Evolutionary conservation across 2,329 filamentous ascomycete genomes (phyloP), one percentile per base, ranked within the genome.

Genomic region (Phaeosphaeriaceae sp.): DNA sequence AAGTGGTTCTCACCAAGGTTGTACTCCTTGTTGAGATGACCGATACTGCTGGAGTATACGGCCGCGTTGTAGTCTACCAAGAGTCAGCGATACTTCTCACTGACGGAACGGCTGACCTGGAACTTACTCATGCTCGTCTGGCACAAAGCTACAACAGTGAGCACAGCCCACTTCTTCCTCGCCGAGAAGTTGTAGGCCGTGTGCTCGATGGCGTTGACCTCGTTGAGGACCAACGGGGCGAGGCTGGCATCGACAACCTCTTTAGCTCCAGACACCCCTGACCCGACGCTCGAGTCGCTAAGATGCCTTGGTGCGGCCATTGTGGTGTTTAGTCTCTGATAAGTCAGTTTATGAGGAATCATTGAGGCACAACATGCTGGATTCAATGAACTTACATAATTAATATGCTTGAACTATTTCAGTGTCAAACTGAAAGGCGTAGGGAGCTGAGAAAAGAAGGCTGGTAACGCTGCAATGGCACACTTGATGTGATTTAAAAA

Each of bases 11-110:
- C 33, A 17, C 51, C 48, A 38, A 61, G 49, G 44, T 74, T 59
- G 63, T 88, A 93, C 52, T 90, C 79, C 26, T 85, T 75, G 0
- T 83, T 75, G 23, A 83, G 76, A 15, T 74, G 76, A 44, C 51
- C 62, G 29, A 82, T 75, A 1, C 76, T 80, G 50, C 82, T 83
- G 32, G 79, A 77, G 60, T 81, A 83, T 9, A 83, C 72, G 9
- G 77, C 79, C 0, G 81, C 79, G 64, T 83, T 83, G 68, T 81
- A 79, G 58, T 83, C 55, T 58, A 32, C 0, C 81, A 42, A 2
- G 13, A n/a, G 23, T 53, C 29, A 54, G 5, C 72, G 79, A 34
- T 76, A 66, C 28, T 75, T 56, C 13, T 45, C 0, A 67, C 56
- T 28, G 79, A 70, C 16, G 76, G 63, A 1, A 63, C 71, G 41